These are phyloP conservation scores for Cordyceps cicadae DNA, from an alignment of 2,329 filamentous ascomycete species.

Conservation along the genomic window DNA sequence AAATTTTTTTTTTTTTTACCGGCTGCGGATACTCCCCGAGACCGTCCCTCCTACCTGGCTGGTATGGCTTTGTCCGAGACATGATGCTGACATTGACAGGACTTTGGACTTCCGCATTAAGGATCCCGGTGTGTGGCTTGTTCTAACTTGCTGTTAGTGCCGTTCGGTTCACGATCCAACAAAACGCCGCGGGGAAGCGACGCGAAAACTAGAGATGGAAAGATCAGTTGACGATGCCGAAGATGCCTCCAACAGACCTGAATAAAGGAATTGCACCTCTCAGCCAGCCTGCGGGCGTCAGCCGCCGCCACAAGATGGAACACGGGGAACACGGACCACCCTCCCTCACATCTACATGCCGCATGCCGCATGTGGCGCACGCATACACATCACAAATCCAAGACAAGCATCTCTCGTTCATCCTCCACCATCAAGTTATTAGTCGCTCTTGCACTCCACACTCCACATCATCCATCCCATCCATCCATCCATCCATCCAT, in stretches of 20 bases:
- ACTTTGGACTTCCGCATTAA: slow-evolving; percentile 4
- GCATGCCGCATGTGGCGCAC: background rate
- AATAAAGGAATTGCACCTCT: background rate
- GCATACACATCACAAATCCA: background rate
- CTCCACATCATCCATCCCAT: background rate
- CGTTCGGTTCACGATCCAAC: background rate
- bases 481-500: background rate
- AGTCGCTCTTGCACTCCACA: slow-evolving; percentile 6
- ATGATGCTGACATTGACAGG: background rate
- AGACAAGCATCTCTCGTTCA: background rate
- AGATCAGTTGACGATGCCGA: background rate
- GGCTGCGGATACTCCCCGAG: background rate
- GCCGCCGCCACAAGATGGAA: too few species aligned
- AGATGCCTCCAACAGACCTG: background rate
- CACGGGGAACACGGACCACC: background rate
- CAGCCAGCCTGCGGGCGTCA: background rate
- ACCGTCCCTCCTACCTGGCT: background rate
- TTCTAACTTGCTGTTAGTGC: background rate
- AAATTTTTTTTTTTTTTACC: too few species aligned
- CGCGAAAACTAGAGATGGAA: background rate
- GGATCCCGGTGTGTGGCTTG: slow-evolving; percentile 8
- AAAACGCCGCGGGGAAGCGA: background rate
- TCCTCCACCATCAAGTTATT: background rate
- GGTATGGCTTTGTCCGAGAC: slow-evolving; percentile 5
- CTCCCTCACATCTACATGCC: background rate